These are phyloP conservation scores for Verbascum thapsus DNA, from an alignment of 257 asterid genomes.

Conservation along the genomic window DNA sequence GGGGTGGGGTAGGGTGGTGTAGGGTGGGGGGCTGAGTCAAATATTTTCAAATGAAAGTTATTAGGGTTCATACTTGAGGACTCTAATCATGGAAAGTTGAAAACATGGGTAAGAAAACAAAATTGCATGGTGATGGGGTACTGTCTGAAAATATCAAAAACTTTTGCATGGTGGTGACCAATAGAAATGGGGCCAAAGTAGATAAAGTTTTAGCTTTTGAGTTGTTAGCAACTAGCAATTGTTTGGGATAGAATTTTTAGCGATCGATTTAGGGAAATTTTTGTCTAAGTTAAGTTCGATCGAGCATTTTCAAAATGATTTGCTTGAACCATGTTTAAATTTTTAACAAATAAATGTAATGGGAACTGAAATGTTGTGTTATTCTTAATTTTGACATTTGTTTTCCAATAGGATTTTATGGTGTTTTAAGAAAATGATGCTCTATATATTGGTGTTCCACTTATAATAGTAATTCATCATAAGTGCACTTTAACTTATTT, in stretches of 20 bases:
- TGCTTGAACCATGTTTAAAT: too few species aligned
- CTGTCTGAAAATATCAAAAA: background rate
- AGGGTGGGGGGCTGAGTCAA: slow-evolving; percentile 27
- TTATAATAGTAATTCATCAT: too few species aligned
- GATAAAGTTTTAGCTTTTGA: slow-evolving; percentile 21
- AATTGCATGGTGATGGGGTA: slow-evolving; percentile 26
- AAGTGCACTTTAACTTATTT: too few species aligned
- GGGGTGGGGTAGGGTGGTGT: slow-evolving; percentile 10
- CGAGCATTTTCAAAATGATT: too few species aligned
- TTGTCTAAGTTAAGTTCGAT: too few species aligned
- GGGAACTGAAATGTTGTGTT: too few species aligned
- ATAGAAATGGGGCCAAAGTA: background rate
- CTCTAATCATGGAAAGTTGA: slow-evolving; percentile 4
- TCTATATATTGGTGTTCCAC: too few species aligned
- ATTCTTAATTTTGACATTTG: too few species aligned
- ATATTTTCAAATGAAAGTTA: slow-evolving; percentile 28
- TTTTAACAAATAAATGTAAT: too few species aligned
- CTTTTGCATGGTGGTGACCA: slow-evolving; percentile 17
- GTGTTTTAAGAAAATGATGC: too few species aligned
- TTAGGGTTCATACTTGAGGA: slow-evolving; percentile 28
- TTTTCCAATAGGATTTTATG: too few species aligned
- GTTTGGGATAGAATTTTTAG: background rate
- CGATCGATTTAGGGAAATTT: background rate
- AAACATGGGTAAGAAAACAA: slow-evolving; percentile 17
- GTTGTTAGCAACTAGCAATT: slow-evolving; percentile 1